Evolutionary conservation across 192 early-diverging fungal species (phyloP).

Genomic region (Blastocladiella britannica): DNA sequence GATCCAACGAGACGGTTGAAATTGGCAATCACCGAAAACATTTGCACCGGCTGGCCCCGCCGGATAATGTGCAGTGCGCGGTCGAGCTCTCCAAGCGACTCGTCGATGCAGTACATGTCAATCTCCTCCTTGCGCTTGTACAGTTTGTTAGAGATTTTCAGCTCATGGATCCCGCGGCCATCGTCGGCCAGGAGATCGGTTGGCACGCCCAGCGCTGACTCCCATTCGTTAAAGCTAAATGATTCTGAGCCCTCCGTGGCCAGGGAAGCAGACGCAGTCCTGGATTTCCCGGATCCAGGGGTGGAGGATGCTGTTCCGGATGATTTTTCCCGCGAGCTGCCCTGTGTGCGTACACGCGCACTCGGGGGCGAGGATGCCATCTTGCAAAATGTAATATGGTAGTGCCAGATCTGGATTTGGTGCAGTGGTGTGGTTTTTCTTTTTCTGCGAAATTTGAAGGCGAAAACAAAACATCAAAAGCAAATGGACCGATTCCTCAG

Average conservation of each 20-base stretch:
- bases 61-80: neutral
- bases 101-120: neutral
- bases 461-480: too few species aligned
- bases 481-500: constrained; percentile 35
- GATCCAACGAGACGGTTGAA: neutral
- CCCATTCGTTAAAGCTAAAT: neutral
- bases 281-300: too few species aligned
- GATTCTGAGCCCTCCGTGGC: neutral
- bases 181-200: neutral
- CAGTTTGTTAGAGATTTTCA: neutral
- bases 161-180: neutral
- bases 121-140: neutral
- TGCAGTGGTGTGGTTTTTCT: too few species aligned
- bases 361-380: too few species aligned
- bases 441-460: too few species aligned
- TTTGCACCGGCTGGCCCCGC: neutral
- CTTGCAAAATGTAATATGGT: too few species aligned
- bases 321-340: too few species aligned
- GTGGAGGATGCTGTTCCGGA: too few species aligned
- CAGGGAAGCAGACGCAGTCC: too few species aligned
- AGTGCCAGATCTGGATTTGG: too few species aligned
- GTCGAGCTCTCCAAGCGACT: neutral
- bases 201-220: neutral
- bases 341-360: too few species aligned
- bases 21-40: neutral